phyloP scores from a whole-genome alignment of 2,329 filamentous ascomycete genomes.

The Trichoderma harzianum region DNA sequence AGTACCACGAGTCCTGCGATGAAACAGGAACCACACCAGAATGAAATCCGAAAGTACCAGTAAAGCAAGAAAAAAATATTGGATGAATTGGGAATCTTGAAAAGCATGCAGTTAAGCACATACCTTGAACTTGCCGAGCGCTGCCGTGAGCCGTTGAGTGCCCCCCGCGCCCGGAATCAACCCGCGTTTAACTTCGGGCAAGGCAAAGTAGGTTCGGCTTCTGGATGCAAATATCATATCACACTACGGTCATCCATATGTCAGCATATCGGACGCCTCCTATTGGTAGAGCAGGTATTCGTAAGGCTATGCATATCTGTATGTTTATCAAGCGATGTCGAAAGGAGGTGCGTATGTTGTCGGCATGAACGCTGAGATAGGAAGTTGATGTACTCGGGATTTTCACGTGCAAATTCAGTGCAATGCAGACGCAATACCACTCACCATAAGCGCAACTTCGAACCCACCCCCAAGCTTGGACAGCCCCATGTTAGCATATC shows the following conservation, averaged over 20 bases:
- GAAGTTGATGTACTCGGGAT: background rate
- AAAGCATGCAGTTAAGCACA: conserved; percentile 13
- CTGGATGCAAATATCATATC: conserved; percentile 39
- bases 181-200: conserved; percentile 40
- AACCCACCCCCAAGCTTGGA: conserved; percentile 48
- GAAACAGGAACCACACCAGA: conserved; percentile 2
- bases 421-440: conserved; percentile 16
- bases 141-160: conserved; percentile 39
- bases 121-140: conserved; percentile 42
- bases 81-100: background rate
- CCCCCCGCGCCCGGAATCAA: conserved; percentile 41
- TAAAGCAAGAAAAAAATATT: background rate
- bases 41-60: background rate
- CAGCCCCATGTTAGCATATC: conserved; percentile 15
- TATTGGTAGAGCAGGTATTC: background rate
- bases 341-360: background rate
- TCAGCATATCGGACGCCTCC: background rate
- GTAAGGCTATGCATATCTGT: conserved; percentile 9
- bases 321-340: conserved; percentile 1
- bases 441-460: conserved; percentile 46
- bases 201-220: conserved; percentile 34
- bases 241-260: conserved; percentile 27
- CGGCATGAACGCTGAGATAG: background rate
- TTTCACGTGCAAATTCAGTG: background rate
- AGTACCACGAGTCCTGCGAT: conserved; percentile 1